Evolutionary conservation across 1,139 yeast genomes (phyloP), one percentile per base, ranked within the genome.

Genomic region (Zygosaccharomyces pseudobailii): DNA sequence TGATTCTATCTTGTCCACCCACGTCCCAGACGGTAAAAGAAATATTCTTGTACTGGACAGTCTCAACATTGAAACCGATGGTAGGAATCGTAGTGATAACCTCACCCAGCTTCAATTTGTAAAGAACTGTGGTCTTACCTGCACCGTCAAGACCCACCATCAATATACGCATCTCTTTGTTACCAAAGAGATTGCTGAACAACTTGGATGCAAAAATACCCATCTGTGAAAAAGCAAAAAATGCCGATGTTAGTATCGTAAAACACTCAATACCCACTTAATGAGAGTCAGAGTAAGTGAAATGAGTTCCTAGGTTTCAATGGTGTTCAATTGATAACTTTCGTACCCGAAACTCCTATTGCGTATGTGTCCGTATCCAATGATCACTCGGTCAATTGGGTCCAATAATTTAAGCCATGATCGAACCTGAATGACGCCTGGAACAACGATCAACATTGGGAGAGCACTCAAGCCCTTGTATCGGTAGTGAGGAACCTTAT

Each of bases 1-100:
- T 85, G 69, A 87, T 87, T 77, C 87, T 87, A 73, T 86, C 95
- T 77, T 87, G 95, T 81, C 95, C 95, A 84, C 95, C 95, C 66
- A 87, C 95, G 80, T 87, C 95, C 96, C 96, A 87, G 58, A 87
- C 95, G 56, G 95, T 87, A 76, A 87, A 87, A 41, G 94, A 84
- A 70, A 87, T 87, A 82, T 87, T 87, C 78, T 87, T 87, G 79
- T 87, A 87, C 74, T 87, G 95, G 63, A 87, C 94, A 56, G 95
- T 87, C 73, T 87, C 96, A 59, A 87, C 96, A 71, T 87, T 87
- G 82, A 87, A 87, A 65, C 95, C 96, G 70, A 87, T 87, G 59
- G 95, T 87, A 69, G 96, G 95, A 67, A 87, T 87, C 51, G 96
- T 87, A 65, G 95, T 87, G 68, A 87, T 95, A 63, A 87, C 86